phyloP scores from a whole-genome alignment of 352 stramenopile species.

The Phytopythium litorale region DNA sequence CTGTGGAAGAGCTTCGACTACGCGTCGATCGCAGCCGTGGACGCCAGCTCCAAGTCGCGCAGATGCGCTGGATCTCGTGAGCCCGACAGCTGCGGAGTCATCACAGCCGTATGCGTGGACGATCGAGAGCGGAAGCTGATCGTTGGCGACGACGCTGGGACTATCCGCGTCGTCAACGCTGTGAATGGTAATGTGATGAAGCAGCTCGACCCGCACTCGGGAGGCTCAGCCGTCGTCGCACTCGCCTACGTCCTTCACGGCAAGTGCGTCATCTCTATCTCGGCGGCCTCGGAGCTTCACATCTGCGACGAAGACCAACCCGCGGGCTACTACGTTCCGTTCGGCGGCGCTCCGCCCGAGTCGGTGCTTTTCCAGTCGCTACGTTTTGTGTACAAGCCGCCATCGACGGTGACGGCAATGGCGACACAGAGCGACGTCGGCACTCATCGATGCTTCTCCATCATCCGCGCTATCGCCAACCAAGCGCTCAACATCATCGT shows the following conservation, averaged over 20 bases:
- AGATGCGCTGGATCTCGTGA: not conserved
- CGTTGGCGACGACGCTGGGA: conserved; percentile 62
- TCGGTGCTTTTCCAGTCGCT: conserved; percentile 63
- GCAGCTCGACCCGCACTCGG: conserved; percentile 51
- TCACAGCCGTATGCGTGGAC: conserved; percentile 78
- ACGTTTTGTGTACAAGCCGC: conserved; percentile 16
- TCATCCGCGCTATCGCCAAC: conserved; percentile 50
- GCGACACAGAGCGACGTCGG: not conserved
- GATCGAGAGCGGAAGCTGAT: conserved; percentile 81
- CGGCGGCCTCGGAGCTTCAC: conserved; percentile 50
- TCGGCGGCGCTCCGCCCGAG: conserved; percentile 41
- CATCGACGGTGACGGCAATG: not conserved
- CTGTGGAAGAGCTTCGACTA: conserved; percentile 59
- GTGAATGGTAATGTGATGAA: conserved; percentile 87
- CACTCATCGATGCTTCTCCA: conserved; percentile 21
- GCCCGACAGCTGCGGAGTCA: conserved; percentile 9
- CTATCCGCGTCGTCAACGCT: conserved; percentile 65
- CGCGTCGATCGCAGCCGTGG: conserved; percentile 20
- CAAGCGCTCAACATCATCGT: conserved; percentile 43
- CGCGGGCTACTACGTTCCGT: conserved; percentile 65
- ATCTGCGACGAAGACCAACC: conserved; percentile 73
- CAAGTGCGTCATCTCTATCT: conserved; percentile 66
- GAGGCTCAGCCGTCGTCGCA: conserved; percentile 28
- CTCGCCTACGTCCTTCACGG: conserved; percentile 54
- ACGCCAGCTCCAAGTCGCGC: conserved; percentile 6